phyloP scores from a whole-genome alignment of 306 rosid genomes.

The Cicer cuneatum region DNA sequence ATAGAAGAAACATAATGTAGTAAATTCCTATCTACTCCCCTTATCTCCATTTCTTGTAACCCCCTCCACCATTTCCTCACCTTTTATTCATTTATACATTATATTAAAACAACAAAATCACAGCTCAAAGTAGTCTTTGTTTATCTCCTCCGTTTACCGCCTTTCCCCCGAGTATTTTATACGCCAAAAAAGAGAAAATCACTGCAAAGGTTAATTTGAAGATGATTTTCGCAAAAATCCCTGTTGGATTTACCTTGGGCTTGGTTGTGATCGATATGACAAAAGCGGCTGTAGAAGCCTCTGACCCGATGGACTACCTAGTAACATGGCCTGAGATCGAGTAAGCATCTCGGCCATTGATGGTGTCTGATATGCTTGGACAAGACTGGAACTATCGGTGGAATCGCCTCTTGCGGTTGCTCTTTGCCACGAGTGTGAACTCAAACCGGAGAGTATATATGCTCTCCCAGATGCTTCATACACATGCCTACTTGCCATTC shows the following conservation, averaged over 20 bases:
- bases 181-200: conserved; percentile 51
- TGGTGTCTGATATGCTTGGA: conserved; percentile 92
- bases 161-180: conserved; percentile 47
- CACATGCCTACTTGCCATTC: conserved; percentile 93
- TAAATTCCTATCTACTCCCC: conserved; percentile 58
- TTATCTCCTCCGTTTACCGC: conserved; percentile 53
- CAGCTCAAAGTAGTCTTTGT: conserved; percentile 58
- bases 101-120: conserved; percentile 66
- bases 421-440: conserved; percentile 99
- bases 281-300: conserved; percentile 79
- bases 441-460: conserved; percentile 91
- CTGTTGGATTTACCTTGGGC: conserved; percentile 67
- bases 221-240: conserved; percentile 44
- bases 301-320: conserved; percentile 86
- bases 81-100: conserved; percentile 79
- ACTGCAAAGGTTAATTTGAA: conserved; percentile 48
- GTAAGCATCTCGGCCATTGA: conserved; percentile 97
- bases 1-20: conserved; percentile 55
- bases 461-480: conserved; percentile 99
- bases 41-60: conserved; percentile 54
- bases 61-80: conserved; percentile 65
- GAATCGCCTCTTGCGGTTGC: conserved; percentile 99
- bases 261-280: conserved; percentile 72
- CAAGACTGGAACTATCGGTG: conserved; percentile 84
- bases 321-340: conserved; percentile 83